Evolutionary conservation across 2,329 filamentous ascomycete species (phyloP).

Genomic region (Ophiostoma angusticollis): DNA sequence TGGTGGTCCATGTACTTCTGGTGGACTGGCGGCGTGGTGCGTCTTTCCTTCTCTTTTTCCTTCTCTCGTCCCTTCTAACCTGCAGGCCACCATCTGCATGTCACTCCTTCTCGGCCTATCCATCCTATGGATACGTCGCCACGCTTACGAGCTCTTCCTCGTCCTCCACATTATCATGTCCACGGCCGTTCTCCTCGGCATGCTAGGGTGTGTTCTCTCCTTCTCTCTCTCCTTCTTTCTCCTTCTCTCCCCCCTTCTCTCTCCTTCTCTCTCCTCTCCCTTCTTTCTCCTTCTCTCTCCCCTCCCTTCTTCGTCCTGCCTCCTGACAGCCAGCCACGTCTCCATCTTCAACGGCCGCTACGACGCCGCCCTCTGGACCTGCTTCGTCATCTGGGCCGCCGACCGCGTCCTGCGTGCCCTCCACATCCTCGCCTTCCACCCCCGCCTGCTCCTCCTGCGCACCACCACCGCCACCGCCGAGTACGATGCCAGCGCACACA

Average conservation of each 20-base stretch:
- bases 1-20: constrained; percentile 7
- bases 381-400: constrained; percentile 8
- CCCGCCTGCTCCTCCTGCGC: constrained; percentile 7
- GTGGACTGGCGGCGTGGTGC: constrained; percentile 12
- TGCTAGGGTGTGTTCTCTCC: constrained; percentile 4
- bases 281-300: neutral
- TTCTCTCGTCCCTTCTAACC: neutral
- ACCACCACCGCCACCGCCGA: constrained; percentile 19
- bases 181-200: constrained; percentile 26
- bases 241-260: neutral
- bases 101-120: constrained; percentile 33
- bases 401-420: constrained; percentile 22
- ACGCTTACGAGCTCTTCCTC: constrained; percentile 40
- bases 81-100: constrained; percentile 30
- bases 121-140: constrained; percentile 36
- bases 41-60: neutral
- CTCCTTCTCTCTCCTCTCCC: neutral
- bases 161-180: constrained; percentile 29
- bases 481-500: constrained; percentile 27
- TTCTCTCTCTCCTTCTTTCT: neutral
- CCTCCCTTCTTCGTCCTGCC: no score
- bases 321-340: constrained; percentile 10
- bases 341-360: constrained; percentile 37
- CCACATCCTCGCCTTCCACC: constrained; percentile 30
- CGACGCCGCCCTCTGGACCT: constrained; percentile 14